phyloP scores from a whole-genome alignment of 129 eudicot species.

The Pittosporum tobira region DNA sequence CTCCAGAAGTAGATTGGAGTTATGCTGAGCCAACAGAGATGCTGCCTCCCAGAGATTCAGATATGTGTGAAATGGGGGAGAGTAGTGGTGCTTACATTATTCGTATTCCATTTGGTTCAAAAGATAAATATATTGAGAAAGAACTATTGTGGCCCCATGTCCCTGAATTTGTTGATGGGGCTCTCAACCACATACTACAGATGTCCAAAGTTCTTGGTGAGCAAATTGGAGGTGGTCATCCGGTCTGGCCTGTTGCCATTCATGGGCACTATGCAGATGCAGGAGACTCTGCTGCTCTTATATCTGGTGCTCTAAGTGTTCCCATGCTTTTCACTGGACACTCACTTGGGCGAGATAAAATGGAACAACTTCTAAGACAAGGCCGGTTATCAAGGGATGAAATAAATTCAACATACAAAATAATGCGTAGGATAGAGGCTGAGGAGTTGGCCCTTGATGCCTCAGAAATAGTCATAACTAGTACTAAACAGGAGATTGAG shows the following conservation, averaged over 20 bases:
- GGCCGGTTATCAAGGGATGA: conserved; percentile 82
- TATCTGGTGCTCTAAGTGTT: conserved; percentile 79
- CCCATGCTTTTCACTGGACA: conserved; percentile 99
- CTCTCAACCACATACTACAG: conserved; percentile 56
- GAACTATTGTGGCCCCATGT: conserved; percentile 85
- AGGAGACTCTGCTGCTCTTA: conserved; percentile 71
- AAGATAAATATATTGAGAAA: conserved; percentile 65
- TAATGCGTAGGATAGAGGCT: conserved; percentile 95
- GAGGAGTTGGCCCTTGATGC: conserved; percentile 96
- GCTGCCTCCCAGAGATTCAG: conserved; percentile 40
- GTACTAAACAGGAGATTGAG: conserved; percentile 96
- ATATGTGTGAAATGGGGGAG: conserved; percentile 53
- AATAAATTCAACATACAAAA: conserved; percentile 80
- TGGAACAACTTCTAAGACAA: conserved; percentile 90
- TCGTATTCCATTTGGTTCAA: conserved; percentile 87
- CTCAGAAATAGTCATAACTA: conserved; percentile 88
- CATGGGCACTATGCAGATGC: conserved; percentile 95
- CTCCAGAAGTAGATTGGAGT: conserved; percentile 76
- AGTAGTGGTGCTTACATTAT: conserved; percentile 78
- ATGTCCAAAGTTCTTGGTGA: conserved; percentile 79
- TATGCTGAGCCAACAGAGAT: conserved; percentile 78
- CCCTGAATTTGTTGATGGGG: conserved; percentile 83
- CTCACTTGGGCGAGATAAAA: conserved; percentile 86
- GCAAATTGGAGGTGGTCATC: conserved; percentile 62
- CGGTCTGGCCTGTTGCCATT: conserved; percentile 76